Base-by-base conservation (phyloP, 176 grass and related monocot genomes). In the Oryza brachyantha region DNA sequence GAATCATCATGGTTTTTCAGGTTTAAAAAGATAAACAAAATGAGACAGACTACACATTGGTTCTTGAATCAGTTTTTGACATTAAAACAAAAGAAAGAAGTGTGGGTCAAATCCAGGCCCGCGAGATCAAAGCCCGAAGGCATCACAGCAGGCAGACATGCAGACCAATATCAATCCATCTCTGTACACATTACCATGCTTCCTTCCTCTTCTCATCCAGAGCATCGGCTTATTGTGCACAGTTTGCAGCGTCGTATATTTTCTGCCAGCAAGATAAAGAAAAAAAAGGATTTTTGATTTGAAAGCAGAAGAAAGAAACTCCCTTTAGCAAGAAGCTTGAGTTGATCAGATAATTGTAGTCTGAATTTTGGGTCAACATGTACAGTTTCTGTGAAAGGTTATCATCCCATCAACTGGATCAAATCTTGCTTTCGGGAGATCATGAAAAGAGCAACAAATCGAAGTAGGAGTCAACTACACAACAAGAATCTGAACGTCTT, bases 311-410 rank as follows among this genome's bases (percentile, higher is more conserved):
- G 0, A 52, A 28, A 73, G 2, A 0, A 37, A 14, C 39, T 1
- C 0, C 1, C 0, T 11, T 61, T 0, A 8, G 3, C n/a, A 38
- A 58, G 59, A 54, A 22, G 5, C 10, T 43, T 0, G 6, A 55
- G 76, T 74, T 45, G 91, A 88, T 91, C 79, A 91, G 85, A 93
- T 88, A 91, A 88, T 93, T 93, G 88, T 93, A 91, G 88, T 91
- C 82, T 91, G 88, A 84, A 52, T 45, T 65, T 79, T 81, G 38
- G 0, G 79, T 86, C 85, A 88, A 86, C 67, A 54, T 29, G 24
- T 28, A 5, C 19, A 13, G 26, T 59, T 90, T 88, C 91, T 71
- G 83, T 29, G 28, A 55, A 90, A 25, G 63, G 0, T 79, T 76
- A 73, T 90, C 88, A 80, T 93, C 88, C 74, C 70, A 77, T 86